A percentile compares a stretch with the other conserved stretches of the same genome.
Conservation (phyloP, 164 flowering plant genomes). For the Annona cherimola region DNA sequence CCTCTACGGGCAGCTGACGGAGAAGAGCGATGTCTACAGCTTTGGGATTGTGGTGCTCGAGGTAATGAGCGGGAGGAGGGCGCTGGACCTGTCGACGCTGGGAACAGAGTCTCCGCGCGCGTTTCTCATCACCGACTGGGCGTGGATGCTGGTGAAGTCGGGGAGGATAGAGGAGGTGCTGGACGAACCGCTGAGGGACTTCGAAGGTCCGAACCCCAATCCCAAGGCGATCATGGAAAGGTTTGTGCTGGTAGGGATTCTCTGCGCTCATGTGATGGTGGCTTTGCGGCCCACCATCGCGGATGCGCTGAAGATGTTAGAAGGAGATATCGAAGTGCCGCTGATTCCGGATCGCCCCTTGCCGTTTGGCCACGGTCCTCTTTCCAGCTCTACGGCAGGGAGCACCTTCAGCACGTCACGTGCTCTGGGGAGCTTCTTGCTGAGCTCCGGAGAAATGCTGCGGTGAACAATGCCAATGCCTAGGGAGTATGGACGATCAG, state of each 20-base stretch:
- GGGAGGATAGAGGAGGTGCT: conserved; percentile 49
- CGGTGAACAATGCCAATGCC: conserved; percentile 24
- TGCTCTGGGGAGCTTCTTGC: conserved; percentile 32
- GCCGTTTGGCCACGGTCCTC: conserved; percentile 48
- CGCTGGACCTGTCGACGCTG: conserved; percentile 49
- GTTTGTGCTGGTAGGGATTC: conserved; percentile 63
- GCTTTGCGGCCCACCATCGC: conserved; percentile 68
- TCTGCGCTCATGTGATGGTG: conserved; percentile 92
- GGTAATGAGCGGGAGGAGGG: conserved; percentile 81
- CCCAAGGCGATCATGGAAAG: conserved; percentile 64
- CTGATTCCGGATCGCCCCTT: conserved; percentile 65
- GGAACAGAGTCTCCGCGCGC: conserved; percentile 24
- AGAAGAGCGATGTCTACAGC: conserved; percentile 86
- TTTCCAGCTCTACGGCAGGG: conserved; percentile 13
- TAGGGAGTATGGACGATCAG: not conserved
- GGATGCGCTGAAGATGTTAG: conserved; percentile 79
- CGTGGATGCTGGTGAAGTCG: conserved; percentile 63
- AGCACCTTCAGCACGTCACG: conserved; percentile 51
- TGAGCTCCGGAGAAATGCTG: conserved; percentile 46
- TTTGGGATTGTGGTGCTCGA: conserved; percentile 75
- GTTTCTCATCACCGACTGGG: conserved; percentile 78
- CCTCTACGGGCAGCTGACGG: conserved; percentile 81
- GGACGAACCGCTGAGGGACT: conserved; percentile 38
- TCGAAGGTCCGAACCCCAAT: conserved; percentile 25
- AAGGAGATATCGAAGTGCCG: conserved; percentile 88